A percentile compares a stretch with the other conserved stretches of the same genome.
These are phyloP conservation scores for Plenodomus lindquistii DNA, from an alignment of 2,329 filamentous ascomycete species.

Conservation along the genomic window DNA sequence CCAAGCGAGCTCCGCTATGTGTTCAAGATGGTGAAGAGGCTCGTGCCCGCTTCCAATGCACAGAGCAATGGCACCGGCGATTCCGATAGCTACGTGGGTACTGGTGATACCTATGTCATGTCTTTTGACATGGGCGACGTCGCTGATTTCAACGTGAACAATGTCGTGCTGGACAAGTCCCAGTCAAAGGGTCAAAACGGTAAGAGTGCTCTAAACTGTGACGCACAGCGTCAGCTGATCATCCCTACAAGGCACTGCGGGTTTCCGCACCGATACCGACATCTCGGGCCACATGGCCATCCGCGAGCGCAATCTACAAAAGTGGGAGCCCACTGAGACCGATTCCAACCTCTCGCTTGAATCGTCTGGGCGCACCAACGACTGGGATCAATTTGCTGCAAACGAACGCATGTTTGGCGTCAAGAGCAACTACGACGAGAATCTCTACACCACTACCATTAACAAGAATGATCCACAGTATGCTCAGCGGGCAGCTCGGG, in stretches of 20 bases:
- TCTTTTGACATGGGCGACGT: slow-evolving; percentile 65
- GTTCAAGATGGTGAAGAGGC: slow-evolving; percentile 68
- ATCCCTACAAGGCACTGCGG: slow-evolving; percentile 48
- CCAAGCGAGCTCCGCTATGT: slow-evolving; percentile 58
- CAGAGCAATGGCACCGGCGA: slow-evolving; percentile 53
- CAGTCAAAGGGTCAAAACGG: slow-evolving; percentile 61
- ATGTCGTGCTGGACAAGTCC: slow-evolving; percentile 58
- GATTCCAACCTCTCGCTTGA: slow-evolving; percentile 74
- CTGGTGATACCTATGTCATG: slow-evolving; percentile 58
- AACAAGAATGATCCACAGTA: slow-evolving; percentile 83
- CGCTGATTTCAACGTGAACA: slow-evolving; percentile 58
- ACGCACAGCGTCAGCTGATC: slow-evolving; percentile 56
- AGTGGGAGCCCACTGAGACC: slow-evolving; percentile 73
- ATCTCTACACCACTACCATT: slow-evolving; percentile 90
- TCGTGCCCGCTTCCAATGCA: slow-evolving; percentile 44
- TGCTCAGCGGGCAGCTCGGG: slow-evolving; percentile 74
- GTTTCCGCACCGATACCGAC: slow-evolving; percentile 84
- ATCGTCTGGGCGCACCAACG: slow-evolving; percentile 45
- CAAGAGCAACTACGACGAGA: slow-evolving; percentile 90
- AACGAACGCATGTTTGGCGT: slow-evolving; percentile 88
- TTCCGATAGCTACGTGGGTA: slow-evolving; percentile 51
- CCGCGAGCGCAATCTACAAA: slow-evolving; percentile 76
- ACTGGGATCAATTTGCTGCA: slow-evolving; percentile 92
- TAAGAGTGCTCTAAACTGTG: slow-evolving; percentile 39
- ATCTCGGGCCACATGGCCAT: slow-evolving; percentile 75